Evolutionary conservation across 2,329 filamentous ascomycete genomes (phyloP), one percentile per base, ranked within the genome.

Genomic region (Fusarium austroafricanum): DNA sequence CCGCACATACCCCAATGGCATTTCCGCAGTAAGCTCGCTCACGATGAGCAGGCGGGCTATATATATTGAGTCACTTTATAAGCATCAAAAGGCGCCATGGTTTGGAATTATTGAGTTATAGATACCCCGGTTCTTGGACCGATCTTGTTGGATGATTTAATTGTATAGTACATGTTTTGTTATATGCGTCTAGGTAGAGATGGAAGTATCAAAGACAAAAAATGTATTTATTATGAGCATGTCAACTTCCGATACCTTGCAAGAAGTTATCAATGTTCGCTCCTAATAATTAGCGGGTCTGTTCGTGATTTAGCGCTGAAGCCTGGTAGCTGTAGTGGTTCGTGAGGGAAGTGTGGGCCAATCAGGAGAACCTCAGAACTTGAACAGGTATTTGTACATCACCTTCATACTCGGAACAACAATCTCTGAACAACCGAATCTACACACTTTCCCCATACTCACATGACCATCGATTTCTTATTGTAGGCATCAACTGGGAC

Each of bases 111-210:
- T 64, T 66, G 55, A 52, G 67, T 65, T 74, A 67, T 73, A 73
- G 71, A 73, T 73, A 73, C 71, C 71, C 71, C 59, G 68, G 52
- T 65, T 72, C 44, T 55, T 58, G 47, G 28, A 45, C 52, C 44
- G n/a, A 39, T 28, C 57, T 57, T 35, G 21, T 46, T 58, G 43
- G 52, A 66, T 26, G 29, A 37, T 42, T 50, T 45, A 38, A 38
- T 56, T 58, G 57, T 71, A 67, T 56, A 72, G 29, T 11, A 12
- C 12, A 46, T 44, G 58, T 54, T 43, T 54, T 37, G 23, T 57
- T 43, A 26, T 49, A 43, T 42, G 49, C 43, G 29, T 31, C 35
- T 31, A 26, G 37, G 47, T 55, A 51, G 26, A 43, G 4, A 47
- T 28, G 42, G 39, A 8, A 38, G 21, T 33, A 57, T 47, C 23